Base-by-base conservation (phyloP, 495 filamentous ascomycete genomes). In the Sphaerosporella brunnea region DNA sequence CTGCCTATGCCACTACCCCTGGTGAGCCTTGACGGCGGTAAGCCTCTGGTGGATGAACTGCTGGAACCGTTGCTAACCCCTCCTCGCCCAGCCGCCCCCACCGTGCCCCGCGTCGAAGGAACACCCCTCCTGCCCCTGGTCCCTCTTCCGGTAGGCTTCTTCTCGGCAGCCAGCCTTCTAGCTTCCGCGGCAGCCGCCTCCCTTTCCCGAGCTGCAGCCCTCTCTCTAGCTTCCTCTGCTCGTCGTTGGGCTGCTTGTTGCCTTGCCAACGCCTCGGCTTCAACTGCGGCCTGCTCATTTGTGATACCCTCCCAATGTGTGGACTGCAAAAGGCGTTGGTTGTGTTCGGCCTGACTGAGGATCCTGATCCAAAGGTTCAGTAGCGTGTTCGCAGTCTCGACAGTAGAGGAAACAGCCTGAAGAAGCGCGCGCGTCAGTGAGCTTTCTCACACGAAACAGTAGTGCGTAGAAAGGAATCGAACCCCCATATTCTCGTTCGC, bases 311-410 rank as follows among this genome's bases (percentile, higher is more conserved):
- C 78, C 90, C 90, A 97, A 40, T 76, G 68, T 1, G 82, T 80
- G 53, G 88, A 82, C 28, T 95, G 73, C 23, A 97, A 80, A 36
- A 96, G 66, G 2, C 90, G 78, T 58, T 96, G 86, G 57, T 92
- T 96, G 62, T 97, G 87, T 64, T 97, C 90, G 0, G 90, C 95
- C 60, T 95, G 90, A 19, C 82, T 87, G 3, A 97, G 73, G 51
- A 96, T 95, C 47, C 85, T 78, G 36, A 85, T 92, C 86, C 86
- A 97, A 21, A 90, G 90, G 54, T 87, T 84, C 28, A 97, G 73
- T n/a, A 97, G 74, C 0, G 83, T 84, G 28, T 85, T 87, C n/a
- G 88, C 84, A 36, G 82, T 85, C 44, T 73, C 68, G 21, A 95
- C 82, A 2, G 90, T 95, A 43, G 73, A 70, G 35, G 81, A 82